Percentiles rank a stretch among this genome's conserved stretches.
These are phyloP conservation scores for Tricholoma terreum DNA, from an alignment of 768 basidiomycete genomes.

Conservation along the genomic window DNA sequence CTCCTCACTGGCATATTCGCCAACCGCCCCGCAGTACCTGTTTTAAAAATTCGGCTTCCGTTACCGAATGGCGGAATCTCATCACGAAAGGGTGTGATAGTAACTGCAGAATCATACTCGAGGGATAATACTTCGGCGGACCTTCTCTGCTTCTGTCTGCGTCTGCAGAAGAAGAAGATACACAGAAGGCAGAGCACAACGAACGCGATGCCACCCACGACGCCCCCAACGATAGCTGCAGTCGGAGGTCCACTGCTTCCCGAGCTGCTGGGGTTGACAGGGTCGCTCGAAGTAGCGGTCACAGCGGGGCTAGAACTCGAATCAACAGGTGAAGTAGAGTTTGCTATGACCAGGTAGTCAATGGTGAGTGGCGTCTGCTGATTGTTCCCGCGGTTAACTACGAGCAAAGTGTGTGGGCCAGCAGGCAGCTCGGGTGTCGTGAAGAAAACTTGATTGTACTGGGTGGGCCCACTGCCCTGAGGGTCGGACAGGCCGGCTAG, in stretches of 20 bases:
- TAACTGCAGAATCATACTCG: no score
- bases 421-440: conserved; percentile 10
- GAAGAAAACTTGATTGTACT: conserved; percentile 22
- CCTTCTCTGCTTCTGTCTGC: neutral
- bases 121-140: no score
- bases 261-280: neutral
- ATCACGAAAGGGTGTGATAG: no score
- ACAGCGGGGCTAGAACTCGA: neutral
- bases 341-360: conserved; percentile 8
- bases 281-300: neutral
- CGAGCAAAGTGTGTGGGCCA: conserved; percentile 17
- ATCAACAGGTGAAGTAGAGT: neutral
- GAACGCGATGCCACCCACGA: conserved; percentile 11
- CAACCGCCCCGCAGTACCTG: no score
- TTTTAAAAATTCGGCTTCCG: no score
- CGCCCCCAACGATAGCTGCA: conserved; percentile 19
- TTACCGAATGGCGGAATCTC: no score
- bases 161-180: conserved; percentile 1
- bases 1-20: no score
- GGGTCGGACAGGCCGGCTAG: conserved; percentile 12
- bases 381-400: conserved; percentile 14
- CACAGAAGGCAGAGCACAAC: neutral
- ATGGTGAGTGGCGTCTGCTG: conserved; percentile 18
- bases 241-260: conserved; percentile 5
- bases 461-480: conserved; percentile 5